Evolutionary conservation across 129 eudicot genomes (phyloP).

Genomic region (Mikania micrantha): DNA sequence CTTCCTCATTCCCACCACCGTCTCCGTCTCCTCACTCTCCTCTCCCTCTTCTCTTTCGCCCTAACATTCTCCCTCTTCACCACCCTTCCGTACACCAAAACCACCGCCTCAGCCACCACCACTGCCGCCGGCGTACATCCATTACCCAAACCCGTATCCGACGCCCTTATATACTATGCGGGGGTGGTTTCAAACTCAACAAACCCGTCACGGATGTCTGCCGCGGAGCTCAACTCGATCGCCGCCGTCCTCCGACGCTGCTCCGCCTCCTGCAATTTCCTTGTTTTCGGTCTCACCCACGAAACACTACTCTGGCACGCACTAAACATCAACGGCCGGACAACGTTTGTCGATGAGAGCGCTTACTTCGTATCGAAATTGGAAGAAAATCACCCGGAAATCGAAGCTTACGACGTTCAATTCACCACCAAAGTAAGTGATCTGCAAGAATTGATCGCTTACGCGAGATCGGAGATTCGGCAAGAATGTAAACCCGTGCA

Average conservation of each 20-base stretch:
- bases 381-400: constrained; percentile 49
- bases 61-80: constrained; percentile 38
- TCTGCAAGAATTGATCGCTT: constrained; percentile 30
- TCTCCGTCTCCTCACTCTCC: constrained; percentile 24
- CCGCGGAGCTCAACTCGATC: constrained; percentile 38
- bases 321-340: constrained; percentile 61
- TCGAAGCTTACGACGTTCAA: constrained; percentile 81
- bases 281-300: constrained; percentile 69
- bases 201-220: constrained; percentile 36
- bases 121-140: constrained; percentile 22
- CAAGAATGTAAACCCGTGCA: constrained; percentile 76
- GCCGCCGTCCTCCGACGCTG: constrained; percentile 51
- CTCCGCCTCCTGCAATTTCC: constrained; percentile 56
- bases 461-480: constrained; percentile 36
- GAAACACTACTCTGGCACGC: constrained; percentile 73
- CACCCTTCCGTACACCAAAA: constrained; percentile 23
- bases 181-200: constrained; percentile 14
- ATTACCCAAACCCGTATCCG: constrained; percentile 37
- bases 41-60: constrained; percentile 37
- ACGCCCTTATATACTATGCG: constrained; percentile 72
- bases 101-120: constrained; percentile 26
- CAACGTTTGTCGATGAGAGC: constrained; percentile 65
- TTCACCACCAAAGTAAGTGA: constrained; percentile 60
- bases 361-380: constrained; percentile 40
- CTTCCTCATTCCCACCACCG: constrained; percentile 28